phyloP scores from a whole-genome alignment of 1,284 basidiomycete species.

The Heimioporus retisporus region DNA sequence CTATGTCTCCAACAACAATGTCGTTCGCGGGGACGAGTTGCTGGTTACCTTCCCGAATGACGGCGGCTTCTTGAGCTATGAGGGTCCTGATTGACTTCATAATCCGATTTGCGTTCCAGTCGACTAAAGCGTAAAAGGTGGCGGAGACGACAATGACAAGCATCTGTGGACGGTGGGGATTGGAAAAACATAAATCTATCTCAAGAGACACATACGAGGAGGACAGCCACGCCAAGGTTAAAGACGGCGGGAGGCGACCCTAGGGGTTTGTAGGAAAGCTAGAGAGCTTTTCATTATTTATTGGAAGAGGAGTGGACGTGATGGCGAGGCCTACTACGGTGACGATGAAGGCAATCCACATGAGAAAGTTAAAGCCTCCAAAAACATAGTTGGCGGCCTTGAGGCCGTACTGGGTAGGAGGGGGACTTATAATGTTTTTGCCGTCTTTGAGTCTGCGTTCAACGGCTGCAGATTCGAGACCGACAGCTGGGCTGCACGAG shows the following conservation, averaged over 20 bases:
- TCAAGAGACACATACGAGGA: conserved; percentile 73
- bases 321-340: conserved; percentile 46
- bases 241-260: conserved; percentile 61
- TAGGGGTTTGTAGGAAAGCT: conserved; percentile 59
- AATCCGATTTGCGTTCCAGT: conserved; percentile 48
- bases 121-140: conserved; percentile 54
- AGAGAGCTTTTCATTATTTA: conserved; percentile 22
- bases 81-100: conserved; percentile 48
- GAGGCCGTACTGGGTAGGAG: conserved; percentile 57
- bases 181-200: background rate
- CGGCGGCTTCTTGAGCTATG: conserved; percentile 55
- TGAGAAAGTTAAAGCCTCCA: conserved; percentile 64
- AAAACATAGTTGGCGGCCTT: conserved; percentile 63
- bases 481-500: conserved; percentile 53
- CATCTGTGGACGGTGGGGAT: conserved; percentile 29
- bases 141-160: conserved; percentile 75
- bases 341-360: conserved; percentile 62
- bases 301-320: background rate
- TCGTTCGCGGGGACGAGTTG: conserved; percentile 78
- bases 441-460: conserved; percentile 54
- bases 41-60: conserved; percentile 67
- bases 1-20: conserved; percentile 86
- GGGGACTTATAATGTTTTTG: conserved; percentile 60
- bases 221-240: conserved; percentile 75
- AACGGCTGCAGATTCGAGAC: conserved; percentile 57